Base-by-base conservation (phyloP, 139 green algal species). In the Picochlorum sp. region DNA sequence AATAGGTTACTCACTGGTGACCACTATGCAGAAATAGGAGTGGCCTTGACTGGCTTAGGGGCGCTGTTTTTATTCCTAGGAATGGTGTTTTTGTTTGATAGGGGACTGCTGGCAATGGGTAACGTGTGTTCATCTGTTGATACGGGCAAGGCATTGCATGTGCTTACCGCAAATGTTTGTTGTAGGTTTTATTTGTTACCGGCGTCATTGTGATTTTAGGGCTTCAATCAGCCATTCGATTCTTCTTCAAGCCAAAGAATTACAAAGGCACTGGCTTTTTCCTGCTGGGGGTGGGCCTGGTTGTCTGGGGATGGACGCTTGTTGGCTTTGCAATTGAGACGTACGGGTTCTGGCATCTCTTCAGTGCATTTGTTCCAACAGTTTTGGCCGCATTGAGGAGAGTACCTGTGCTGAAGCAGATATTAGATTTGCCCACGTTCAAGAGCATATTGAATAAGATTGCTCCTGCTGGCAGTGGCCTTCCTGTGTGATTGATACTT, bases 51-150 rank as follows among this genome's bases (percentile, higher is more conserved):
- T 8, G 86, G 70, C 20, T 92, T 97, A 72, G 93, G 93, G 15
- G 72, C 95, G 14, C 62, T 97, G 0, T 98, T 98, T 76, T 85
- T 82, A 4, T 74, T 96, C 15, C 76, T 98, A 4, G 93, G 93
- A 4, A 85, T 98, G 26, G 41, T 98, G 1, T 84, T 98, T 54
- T 92, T 98, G 69, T 97, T 98, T 72, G 93, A 98, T 68, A 85
- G 83, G 38, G 90, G 88, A 0, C 77, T 98, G 8, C 81, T 98
- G 13, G 89, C 93, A 4, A 97, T 98, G 86, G 93, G 93, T 6
- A 98, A 98, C 57, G 88, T 98, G 51, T 79, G 83, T 21, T 31
- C 15, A 49, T 15, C 13, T 30, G 62, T 14, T 51, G 3, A 15
- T 28, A 18, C 8, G 60, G 14, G 14, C 4, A 8, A 49, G n/a